Evolutionary conservation across 345 rosid genomes (phyloP).

Genomic region (Euclidium syriacum): DNA sequence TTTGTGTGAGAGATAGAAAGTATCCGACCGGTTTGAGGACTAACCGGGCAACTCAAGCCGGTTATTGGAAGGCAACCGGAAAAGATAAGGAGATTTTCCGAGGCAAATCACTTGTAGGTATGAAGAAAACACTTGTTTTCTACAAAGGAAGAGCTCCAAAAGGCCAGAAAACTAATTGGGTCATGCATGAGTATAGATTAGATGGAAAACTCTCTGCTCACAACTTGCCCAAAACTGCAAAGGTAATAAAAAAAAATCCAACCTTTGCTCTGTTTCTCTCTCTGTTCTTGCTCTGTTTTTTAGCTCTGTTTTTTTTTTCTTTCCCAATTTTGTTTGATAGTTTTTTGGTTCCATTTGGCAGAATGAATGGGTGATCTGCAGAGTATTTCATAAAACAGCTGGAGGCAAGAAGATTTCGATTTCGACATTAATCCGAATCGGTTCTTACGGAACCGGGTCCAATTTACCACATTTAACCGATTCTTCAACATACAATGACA

Average conservation of each 20-base stretch:
- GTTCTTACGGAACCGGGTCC: constrained; percentile 40
- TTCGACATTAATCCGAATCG: constrained; percentile 40
- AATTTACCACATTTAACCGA: constrained; percentile 64
- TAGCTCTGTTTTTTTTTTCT: not conserved
- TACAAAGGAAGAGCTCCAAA: constrained; percentile 91
- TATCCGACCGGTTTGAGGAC: constrained; percentile 90
- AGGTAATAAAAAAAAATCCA: constrained; percentile 32
- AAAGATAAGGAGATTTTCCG: constrained; percentile 79
- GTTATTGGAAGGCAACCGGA: constrained; percentile 97
- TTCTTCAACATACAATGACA: constrained; percentile 39
- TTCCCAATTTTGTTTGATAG: not conserved
- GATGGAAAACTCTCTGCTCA: constrained; percentile 70
- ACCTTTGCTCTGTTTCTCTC: constrained; percentile 8
- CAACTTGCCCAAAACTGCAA: constrained; percentile 73
- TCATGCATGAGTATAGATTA: constrained; percentile 83
- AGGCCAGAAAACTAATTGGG: constrained; percentile 83
- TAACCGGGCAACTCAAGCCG: constrained; percentile 82
- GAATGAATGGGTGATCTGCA: constrained; percentile 95
- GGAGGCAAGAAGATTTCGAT: constrained; percentile 74
- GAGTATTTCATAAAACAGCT: constrained; percentile 71
- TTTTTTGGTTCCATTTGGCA: constrained; percentile 25
- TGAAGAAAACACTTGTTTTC: constrained; percentile 93
- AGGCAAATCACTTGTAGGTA: constrained; percentile 75
- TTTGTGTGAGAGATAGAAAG: constrained; percentile 83
- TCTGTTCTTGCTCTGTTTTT: not conserved